Percentiles rank a stretch among this genome's conserved stretches.
Evolutionary conservation across 176 grass and related monocot species (phyloP).

Genomic region (Aegilops longissima): DNA sequence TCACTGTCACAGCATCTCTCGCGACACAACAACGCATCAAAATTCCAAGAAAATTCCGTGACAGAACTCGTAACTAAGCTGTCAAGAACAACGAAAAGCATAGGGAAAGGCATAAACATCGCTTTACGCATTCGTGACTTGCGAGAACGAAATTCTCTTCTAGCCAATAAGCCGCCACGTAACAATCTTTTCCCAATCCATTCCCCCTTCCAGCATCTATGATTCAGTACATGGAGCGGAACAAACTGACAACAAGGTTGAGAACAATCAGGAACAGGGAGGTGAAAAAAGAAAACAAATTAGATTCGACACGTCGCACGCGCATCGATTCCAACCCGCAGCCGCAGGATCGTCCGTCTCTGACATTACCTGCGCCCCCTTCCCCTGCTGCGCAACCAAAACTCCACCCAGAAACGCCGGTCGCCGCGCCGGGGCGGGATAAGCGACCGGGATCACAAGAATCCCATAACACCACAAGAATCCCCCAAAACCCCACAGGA

Average conservation of each 20-base stretch:
- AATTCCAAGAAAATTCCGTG: not conserved
- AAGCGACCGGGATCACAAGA: not conserved
- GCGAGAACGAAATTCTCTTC: not conserved
- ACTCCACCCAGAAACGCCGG: constrained; percentile 23
- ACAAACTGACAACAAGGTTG: not conserved
- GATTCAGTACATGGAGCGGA: not conserved
- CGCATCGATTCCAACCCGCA: not conserved
- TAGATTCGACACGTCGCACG: not conserved
- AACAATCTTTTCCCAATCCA: not conserved
- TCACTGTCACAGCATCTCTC: constrained; percentile 1
- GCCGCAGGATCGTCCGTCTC: not conserved
- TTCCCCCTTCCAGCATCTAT: not conserved
- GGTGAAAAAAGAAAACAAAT: not conserved
- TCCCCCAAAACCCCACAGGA: not conserved
- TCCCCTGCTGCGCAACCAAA: not conserved
- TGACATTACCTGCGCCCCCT: constrained; percentile 3
- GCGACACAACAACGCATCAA: not conserved
- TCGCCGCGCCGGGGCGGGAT: not conserved
- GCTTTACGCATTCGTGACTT: not conserved
- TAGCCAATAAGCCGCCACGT: not conserved
- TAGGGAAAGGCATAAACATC: not conserved
- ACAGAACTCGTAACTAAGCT: not conserved
- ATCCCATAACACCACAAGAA: not conserved
- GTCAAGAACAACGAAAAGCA: not conserved
- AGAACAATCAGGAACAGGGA: not conserved